Evolutionary conservation across 2,329 filamentous ascomycete species (phyloP), one percentile per base, ranked within the genome.

Genomic region (Calonectria multiphialidica): DNA sequence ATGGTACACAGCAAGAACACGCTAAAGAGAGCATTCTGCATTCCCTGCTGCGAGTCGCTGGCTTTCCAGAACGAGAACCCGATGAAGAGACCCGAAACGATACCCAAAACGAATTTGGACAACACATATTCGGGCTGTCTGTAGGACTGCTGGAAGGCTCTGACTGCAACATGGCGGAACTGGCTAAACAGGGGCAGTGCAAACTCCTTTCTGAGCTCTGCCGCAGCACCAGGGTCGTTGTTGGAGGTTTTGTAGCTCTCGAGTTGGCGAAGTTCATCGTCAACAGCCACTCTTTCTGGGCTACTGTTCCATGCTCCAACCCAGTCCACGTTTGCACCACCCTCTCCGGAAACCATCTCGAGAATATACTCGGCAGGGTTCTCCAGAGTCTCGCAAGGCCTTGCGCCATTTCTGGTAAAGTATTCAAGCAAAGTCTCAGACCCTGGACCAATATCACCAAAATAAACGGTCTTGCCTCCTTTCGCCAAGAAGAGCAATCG

Each of bases 1-100:
- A 96, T 93, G 28, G 92, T 95, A 70, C 91, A 88, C 65, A 95
- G 83, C 91, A 95, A 92, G 84, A 96, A 96, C 49, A 94, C 91
- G 59, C 88, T 88, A 81, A 95, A 95, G 80, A 95, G 87, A 63
- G 94, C 90, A 79, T 93, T 93, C 79, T 95, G 92, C 76, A 95
- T 89, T 21, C 93, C 76, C 92, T 90, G 57, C 89, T 86, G 1
- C 89, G 89, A 75, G 88, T 87, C 44, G 89, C 85, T 23, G 89
- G 87, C 55, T 30, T 91, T 87, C 82, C 88, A 92, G 79, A 94
- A 93, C 0, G 90, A 92, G 80, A 93, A 92, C 2, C 92, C 92
- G 72, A 93, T 91, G 81, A 93, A 93, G 5, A 94, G 85, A 8
- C 57, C 50, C 12, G 57, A 53, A 7, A 63, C 44, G 49, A 70